These are phyloP conservation scores for Hemerocallis citrina DNA, from an alignment of 106 monocot species.

Conservation along the genomic window DNA sequence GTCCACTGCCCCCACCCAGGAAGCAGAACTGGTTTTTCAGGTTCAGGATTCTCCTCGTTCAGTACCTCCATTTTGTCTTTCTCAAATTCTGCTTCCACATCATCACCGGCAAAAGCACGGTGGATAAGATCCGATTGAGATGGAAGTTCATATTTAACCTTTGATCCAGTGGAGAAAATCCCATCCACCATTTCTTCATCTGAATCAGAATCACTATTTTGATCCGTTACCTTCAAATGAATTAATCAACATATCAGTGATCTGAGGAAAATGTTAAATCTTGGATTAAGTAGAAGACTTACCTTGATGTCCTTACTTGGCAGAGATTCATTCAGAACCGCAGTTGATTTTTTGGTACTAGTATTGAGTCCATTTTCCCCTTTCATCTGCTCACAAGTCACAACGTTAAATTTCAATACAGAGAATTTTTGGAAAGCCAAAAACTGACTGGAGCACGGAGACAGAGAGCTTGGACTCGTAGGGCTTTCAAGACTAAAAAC, in stretches of 20 bases:
- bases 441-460: too few species aligned
- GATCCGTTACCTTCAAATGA: slow-evolving; percentile 29
- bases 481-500: too few species aligned
- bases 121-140: slow-evolving; percentile 65
- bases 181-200: slow-evolving; percentile 86
- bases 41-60: slow-evolving; percentile 86
- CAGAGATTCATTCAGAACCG: slow-evolving; percentile 3
- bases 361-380: slow-evolving; percentile 13
- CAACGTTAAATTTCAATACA: too few species aligned
- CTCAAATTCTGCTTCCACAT: slow-evolving; percentile 85
- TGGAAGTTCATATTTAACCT: slow-evolving; percentile 57
- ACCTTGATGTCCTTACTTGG: slow-evolving; percentile 27
- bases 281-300: neutral
- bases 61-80: slow-evolving; percentile 69
- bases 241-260: neutral
- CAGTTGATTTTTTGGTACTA: neutral
- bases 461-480: too few species aligned
- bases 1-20: slow-evolving; percentile 99
- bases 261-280: neutral
- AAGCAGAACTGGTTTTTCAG: slow-evolving; percentile 81
- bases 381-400: slow-evolving; percentile 37
- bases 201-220: slow-evolving; percentile 56
- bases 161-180: slow-evolving; percentile 25
- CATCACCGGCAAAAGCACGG: slow-evolving; percentile 82
- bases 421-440: too few species aligned